A percentile compares a stretch with the other conserved stretches of the same genome.
Evolutionary conservation across 371 early-diverging fungal genomes (phyloP).

Genomic region (Lichtheimia ramosa): DNA sequence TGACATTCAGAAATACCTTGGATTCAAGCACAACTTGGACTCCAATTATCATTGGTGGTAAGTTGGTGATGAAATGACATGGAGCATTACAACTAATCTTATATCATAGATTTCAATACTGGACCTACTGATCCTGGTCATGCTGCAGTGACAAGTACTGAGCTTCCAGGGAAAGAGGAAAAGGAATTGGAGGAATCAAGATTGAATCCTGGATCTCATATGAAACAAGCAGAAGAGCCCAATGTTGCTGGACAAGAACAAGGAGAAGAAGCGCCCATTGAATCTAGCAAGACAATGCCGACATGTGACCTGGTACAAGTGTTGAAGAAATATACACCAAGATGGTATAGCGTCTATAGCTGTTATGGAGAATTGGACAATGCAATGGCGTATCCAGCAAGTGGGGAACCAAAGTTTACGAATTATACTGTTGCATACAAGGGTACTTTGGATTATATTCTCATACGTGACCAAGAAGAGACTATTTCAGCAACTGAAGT

Average conservation of each 20-base stretch:
- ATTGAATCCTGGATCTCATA: constrained; percentile 4
- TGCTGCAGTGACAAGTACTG: constrained; percentile 16
- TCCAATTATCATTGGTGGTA: constrained; percentile 31
- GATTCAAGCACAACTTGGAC: constrained; percentile 18
- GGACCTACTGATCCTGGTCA: constrained; percentile 53
- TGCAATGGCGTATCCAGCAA: constrained; percentile 1
- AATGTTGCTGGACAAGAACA: neutral
- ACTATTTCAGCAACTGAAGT: constrained; percentile 18
- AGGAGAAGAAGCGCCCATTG: neutral
- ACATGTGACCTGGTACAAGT: constrained; percentile 16
- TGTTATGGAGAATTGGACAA: constrained; percentile 18
- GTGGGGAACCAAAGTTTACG: constrained; percentile 55
- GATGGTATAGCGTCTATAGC: constrained; percentile 37
- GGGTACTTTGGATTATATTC: constrained; percentile 58
- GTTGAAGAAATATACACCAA: constrained; percentile 14
- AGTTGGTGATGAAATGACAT: neutral
- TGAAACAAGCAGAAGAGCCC: neutral
- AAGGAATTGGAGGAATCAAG: constrained; percentile 29
- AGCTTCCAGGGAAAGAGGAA: constrained; percentile 16
- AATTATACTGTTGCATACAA: constrained; percentile 53
- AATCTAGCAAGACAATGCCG: constrained; percentile 1
- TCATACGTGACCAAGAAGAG: constrained; percentile 24
- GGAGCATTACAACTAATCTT: too few species aligned
- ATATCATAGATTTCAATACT: constrained; percentile 59
- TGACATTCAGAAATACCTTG: constrained; percentile 19